Base-by-base conservation (phyloP, 768 basidiomycete genomes). In the Leucosporidium yakuticum region DNA sequence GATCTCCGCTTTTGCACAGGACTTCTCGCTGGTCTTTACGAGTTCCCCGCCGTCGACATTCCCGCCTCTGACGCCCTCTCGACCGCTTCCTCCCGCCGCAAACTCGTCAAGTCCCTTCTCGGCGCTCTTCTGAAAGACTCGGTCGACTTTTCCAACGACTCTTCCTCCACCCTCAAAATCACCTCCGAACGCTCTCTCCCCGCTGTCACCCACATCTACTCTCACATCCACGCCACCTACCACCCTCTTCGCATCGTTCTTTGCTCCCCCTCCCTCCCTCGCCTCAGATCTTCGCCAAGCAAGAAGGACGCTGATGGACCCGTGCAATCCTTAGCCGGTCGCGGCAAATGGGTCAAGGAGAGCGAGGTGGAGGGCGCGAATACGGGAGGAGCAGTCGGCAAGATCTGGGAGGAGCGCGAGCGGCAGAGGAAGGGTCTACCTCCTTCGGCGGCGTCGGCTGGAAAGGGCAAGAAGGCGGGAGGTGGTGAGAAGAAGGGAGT, bases 1-100 rank as follows among this genome's bases (percentile, higher is more conserved):
- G 19, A 4, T 29, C 23, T 17, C 21, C 4, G 21, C 17, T 14
- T 58, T 6, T 8, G 3, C 3, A 47, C 71, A 96, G 94, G 94
- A 29, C 86, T 97, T 56, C 81, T 97, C 62, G 94, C 91, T 25
- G 91, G 94, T 15, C 80, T 97, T 51, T 86, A 87, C 77, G 92
- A 97, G 75, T 93, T 93, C 80, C 90, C 91, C 64, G 85, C 89
- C 49, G 77, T 83, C 63, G 82, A 87, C 76, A 82, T 88, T 6
- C 68, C 71, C 0, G n/a, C 62, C 21, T 27, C 62, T 4, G 2
- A 56, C 47, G 15, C 47, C 0, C 20, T 17, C 34, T 64, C 70
- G 6, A 61, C 67, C 27, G 4, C 70, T 0, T 25, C 59, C 7
- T 15, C 59, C 1, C 65, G 71, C 8, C 27, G 21, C 1, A 58